Conservation (phyloP, 805 yeast species). For the Metschnikowia chrysomelidarum region DNA sequence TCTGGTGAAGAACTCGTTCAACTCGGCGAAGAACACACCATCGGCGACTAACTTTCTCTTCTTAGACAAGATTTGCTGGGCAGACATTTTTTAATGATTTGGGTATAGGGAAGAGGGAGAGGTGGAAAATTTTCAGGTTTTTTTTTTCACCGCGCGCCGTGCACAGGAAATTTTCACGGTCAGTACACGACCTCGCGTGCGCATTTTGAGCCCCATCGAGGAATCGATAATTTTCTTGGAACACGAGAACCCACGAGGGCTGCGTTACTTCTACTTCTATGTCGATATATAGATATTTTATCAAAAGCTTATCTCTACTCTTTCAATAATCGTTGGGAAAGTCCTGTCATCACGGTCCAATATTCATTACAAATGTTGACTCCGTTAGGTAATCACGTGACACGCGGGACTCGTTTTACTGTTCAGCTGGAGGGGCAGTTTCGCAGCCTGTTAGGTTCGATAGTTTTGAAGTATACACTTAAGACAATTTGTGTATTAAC, state of each 20-base stretch:
- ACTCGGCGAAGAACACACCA: constrained; percentile 99
- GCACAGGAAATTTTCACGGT: constrained; percentile 6
- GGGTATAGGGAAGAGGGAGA: constrained; percentile 5
- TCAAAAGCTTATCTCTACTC: neutral
- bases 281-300: neutral
- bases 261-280: neutral
- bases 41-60: constrained; percentile 99
- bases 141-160: constrained; percentile 1
- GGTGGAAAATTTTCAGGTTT: constrained; percentile 8
- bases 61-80: constrained; percentile 67
- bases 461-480: no score
- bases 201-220: no score
- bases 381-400: no score
- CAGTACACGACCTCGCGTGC: constrained; percentile 12
- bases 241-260: neutral
- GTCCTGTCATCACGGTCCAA: no score
- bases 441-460: no score
- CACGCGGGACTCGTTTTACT: no score
- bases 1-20: constrained; percentile 99
- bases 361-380: no score
- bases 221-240: no score
- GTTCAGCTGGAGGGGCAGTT: no score
- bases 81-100: constrained; percentile 23
- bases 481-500: no score
- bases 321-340: no score